Percentiles rank a stretch among this genome's conserved stretches.
Conservation (phyloP, 2,329 filamentous ascomycete genomes). For the Arachnomyces sp. region DNA sequence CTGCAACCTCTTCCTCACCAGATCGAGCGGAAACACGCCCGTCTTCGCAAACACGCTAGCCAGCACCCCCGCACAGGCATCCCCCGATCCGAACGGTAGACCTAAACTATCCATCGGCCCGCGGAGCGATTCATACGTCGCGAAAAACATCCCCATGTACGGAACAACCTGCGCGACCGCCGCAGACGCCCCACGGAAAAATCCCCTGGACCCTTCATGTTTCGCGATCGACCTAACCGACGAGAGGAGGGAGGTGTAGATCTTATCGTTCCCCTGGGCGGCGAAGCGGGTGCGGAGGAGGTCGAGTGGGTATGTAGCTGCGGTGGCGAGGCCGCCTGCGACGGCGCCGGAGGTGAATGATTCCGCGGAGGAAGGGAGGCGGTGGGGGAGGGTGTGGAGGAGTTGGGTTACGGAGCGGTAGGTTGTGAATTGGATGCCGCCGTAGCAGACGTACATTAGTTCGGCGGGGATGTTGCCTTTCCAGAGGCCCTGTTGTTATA, state of each 20-base stretch:
- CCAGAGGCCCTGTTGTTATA: constrained; percentile 61
- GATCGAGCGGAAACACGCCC: constrained; percentile 82
- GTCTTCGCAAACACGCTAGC: constrained; percentile 82
- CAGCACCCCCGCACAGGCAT: constrained; percentile 73
- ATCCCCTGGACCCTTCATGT: constrained; percentile 69
- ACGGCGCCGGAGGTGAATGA: constrained; percentile 77
- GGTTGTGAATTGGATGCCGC: constrained; percentile 78
- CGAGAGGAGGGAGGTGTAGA: constrained; percentile 66
- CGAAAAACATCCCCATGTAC: constrained; percentile 96
- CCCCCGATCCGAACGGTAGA: constrained; percentile 66
- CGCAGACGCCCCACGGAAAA: constrained; percentile 79
- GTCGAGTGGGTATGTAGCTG: constrained; percentile 84
- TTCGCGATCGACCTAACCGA: constrained; percentile 66
- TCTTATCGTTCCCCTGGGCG: constrained; percentile 72
- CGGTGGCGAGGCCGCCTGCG: constrained; percentile 76
- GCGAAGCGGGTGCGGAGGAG: constrained; percentile 90
- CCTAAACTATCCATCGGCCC: constrained; percentile 46
- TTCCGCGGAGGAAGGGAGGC: constrained; percentile 60
- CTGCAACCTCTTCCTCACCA: constrained; percentile 86
- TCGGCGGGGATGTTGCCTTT: constrained; percentile 97
- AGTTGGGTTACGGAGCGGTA: constrained; percentile 70
- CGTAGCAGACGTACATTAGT: constrained; percentile 86
- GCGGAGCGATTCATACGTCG: constrained; percentile 72
- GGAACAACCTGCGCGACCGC: constrained; percentile 83
- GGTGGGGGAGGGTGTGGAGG: constrained; percentile 47